Percentiles rank a stretch among this genome's conserved stretches.
Evolutionary conservation across 2,329 filamentous ascomycete species (phyloP).

Genomic region (Paecilomyces niveus): DNA sequence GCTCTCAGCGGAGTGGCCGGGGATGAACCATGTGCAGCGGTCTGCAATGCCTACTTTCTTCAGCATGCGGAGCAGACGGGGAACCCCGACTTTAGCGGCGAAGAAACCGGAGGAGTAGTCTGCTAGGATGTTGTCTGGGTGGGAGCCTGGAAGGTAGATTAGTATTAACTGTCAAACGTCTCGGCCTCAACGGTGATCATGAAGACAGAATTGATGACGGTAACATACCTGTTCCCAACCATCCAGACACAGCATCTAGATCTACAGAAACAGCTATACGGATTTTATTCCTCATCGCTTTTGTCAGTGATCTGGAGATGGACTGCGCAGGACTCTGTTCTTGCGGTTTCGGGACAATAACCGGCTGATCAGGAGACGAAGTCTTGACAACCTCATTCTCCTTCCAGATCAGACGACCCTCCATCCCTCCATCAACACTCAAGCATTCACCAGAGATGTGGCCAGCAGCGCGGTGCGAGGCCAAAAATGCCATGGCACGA

Average conservation of each 20-base stretch:
- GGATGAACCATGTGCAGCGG: constrained; percentile 54
- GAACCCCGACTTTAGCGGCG: constrained; percentile 50
- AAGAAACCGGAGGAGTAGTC: constrained; percentile 53
- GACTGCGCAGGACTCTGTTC: not conserved
- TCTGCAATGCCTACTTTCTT: constrained; percentile 44
- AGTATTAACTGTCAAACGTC: not conserved
- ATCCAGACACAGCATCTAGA: constrained; percentile 55
- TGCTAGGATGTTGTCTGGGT: constrained; percentile 47
- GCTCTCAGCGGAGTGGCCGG: constrained; percentile 52
- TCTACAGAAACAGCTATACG: constrained; percentile 37
- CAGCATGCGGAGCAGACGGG: constrained; percentile 49
- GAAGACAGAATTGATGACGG: not conserved
- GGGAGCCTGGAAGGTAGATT: constrained; percentile 18
- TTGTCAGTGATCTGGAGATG: constrained; percentile 9
- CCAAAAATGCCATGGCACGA: constrained; percentile 43
- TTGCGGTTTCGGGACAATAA: not conserved
- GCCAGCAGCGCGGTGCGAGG: constrained; percentile 45
- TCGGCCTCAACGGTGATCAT: not conserved
- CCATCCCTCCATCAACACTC: constrained; percentile 46
- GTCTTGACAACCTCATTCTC: constrained; percentile 30
- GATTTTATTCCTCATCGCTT: constrained; percentile 13
- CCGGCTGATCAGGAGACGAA: not conserved
- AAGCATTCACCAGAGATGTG: constrained; percentile 50
- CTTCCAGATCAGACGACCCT: constrained; percentile 44
- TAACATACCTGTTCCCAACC: constrained; percentile 48